Evolutionary conservation across 2,329 filamentous ascomycete species (phyloP).

Genomic region (Cladophialophora bantiana): DNA sequence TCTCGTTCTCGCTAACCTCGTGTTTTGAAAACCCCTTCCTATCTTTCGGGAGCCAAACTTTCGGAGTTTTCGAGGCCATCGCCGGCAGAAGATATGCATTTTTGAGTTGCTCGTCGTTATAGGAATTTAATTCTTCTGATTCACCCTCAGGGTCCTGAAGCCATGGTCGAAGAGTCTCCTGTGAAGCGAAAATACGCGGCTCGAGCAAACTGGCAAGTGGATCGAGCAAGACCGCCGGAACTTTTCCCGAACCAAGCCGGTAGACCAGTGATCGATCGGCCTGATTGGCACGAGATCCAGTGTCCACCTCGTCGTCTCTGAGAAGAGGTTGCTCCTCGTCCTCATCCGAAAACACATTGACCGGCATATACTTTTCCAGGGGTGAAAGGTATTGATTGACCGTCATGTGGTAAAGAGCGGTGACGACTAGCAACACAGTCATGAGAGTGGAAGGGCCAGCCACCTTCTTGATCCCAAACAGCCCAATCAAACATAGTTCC

Average conservation of each 20-base stretch:
- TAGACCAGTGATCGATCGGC: conserved; percentile 28
- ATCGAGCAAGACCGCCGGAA: conserved; percentile 67
- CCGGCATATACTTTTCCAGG: conserved; percentile 71
- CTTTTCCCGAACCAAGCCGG: conserved; percentile 24
- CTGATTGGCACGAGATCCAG: background rate
- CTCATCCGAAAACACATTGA: conserved; percentile 58
- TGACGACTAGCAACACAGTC: conserved; percentile 76
- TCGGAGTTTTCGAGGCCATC: conserved; percentile 66
- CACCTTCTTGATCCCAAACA: conserved; percentile 66
- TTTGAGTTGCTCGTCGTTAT: conserved; percentile 66
- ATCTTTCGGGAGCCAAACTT: conserved; percentile 84
- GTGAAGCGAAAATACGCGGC: conserved; percentile 36
- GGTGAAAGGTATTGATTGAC: conserved; percentile 56
- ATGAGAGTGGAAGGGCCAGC: conserved; percentile 74
- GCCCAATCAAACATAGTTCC: conserved; percentile 81
- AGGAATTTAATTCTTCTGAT: conserved; percentile 77
- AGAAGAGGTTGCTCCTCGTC: conserved; percentile 42
- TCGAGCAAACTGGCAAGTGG: conserved; percentile 71
- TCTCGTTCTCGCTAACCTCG: conserved; percentile 82
- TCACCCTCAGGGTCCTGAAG: conserved; percentile 53
- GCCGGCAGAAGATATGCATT: conserved; percentile 78
- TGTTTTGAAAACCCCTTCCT: conserved; percentile 74
- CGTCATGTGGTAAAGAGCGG: conserved; percentile 73
- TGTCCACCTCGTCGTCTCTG: conserved; percentile 10
- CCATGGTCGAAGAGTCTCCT: conserved; percentile 37